Base-by-base conservation (phyloP, 441 rosid species). In the Pelargonium australe region DNA sequence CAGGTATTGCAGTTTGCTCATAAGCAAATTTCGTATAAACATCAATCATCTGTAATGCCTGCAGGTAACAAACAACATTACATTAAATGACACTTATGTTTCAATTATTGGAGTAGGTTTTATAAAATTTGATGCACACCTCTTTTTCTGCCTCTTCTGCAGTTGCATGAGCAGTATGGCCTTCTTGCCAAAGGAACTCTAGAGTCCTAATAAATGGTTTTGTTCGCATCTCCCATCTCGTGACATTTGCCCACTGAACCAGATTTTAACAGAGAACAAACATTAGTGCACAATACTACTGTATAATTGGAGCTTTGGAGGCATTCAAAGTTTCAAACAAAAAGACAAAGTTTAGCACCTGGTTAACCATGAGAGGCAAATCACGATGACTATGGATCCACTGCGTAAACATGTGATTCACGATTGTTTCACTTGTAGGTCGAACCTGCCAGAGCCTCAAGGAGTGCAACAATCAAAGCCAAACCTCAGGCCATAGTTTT, bases 371-470 rank as follows among this genome's bases (percentile, higher is more conserved):
- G 64, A 91, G 91, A 76, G 96, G 98, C 73, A 94, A 96, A 85
- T 91, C 97, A 17, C 95, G 92, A 66, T 94, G 76, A 75, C 96
- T 91, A 65, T 91, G 96, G 78, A 89, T 89, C 97, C 98, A 91
- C 76, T 91, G 97, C 0, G 98, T 87, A 80, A 94, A 89, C 97
- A 89, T 88, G 78, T 88, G 95, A 88, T 89, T 91, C 72, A 91
- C 97, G 12, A 91, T 94, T 43, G 96, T 94, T 84, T 91, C 96
- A 77, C 97, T 91, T 17, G 96, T 91, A 64, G 98, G 94, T 73
- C 98, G 78, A 80, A 94, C 96, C 96, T 94, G 98, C 84, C 90
- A 91, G 81, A 86, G 82, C 95, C 97, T 90, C 96, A 89, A 64
- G 78, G 78, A 86, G 78, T 70, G 73, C 78, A 82, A 81, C 82